Base-by-base conservation (phyloP, 1,284 basidiomycete species). In the Sporisorium graminicola region DNA sequence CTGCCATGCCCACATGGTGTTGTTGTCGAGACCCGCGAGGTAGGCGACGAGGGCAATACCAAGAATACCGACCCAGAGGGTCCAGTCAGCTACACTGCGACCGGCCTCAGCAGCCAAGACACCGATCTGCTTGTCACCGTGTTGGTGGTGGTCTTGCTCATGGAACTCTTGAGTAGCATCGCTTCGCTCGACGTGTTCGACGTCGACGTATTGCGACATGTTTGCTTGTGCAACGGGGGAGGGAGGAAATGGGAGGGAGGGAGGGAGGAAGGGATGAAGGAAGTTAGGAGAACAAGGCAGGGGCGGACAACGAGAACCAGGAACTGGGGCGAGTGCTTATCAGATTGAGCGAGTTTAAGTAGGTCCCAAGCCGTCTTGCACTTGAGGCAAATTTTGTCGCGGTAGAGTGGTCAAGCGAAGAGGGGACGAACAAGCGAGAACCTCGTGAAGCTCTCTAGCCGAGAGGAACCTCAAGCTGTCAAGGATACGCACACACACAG, bases 31-130 rank as follows among this genome's bases (percentile, higher is more conserved):
- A 46, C 74, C 74, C 60, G 63, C 65, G 26, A 77, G 58, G 67
- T 83, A 83, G 14, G 80, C 70, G 40, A 77, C 70, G 24, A 83
- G 63, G 27, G 63, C 74, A 29, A 83, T 77, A 26, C 78, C 81
- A n/a, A 81, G 44, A 52, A 73, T 80, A 29, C 72, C 78, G 24
- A 80, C 50, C 69, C 73, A 81, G 29, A 82, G 70, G 6, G 71
- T 77, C 77, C 78, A 81, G 49, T 70, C 78, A 24, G 72, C 74
- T 29, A 81, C 62, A 53, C 56, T 61, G 40, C 72, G 62, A 35
- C 75, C 73, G 12, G 81, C 81, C 62, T 82, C 81, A 29, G 78
- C 80, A 14, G 64, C 64, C 20, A 73, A 27, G n/a, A 82, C 80
- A 52, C 81, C 81, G 33, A 64, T 65, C 63, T 81, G 81, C 70